Evolutionary conservation across 192 early-diverging fungal species (phyloP).

Genomic region (Rhizophagus sp.): DNA sequence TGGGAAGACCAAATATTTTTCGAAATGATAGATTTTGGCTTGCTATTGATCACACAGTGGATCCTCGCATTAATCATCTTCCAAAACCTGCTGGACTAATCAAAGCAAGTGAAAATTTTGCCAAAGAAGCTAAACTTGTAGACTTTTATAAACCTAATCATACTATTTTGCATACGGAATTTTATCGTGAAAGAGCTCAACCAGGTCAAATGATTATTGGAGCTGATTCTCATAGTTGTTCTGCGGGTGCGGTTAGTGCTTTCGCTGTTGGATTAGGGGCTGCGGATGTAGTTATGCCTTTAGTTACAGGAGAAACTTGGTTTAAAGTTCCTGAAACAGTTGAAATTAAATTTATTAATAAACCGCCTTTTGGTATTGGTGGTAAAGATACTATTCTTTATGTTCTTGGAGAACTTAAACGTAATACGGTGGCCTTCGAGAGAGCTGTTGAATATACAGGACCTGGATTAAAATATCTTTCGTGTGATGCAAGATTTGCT

Average conservation of each 20-base stretch:
- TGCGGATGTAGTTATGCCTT: constrained; percentile 81
- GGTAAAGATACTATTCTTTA: constrained; percentile 83
- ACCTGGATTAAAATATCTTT: constrained; percentile 74
- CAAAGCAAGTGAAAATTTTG: constrained; percentile 62
- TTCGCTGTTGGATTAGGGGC: constrained; percentile 81
- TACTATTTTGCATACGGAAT: constrained; percentile 83
- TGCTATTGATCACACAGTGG: constrained; percentile 76
- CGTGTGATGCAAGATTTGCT: constrained; percentile 81
- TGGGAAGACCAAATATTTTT: constrained; percentile 75
- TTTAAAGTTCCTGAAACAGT: constrained; percentile 82
- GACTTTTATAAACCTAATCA: constrained; percentile 78
- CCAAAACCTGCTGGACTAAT: constrained; percentile 70
- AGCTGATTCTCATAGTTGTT: constrained; percentile 82
- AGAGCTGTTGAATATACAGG: constrained; percentile 80
- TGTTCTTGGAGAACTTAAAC: constrained; percentile 79
- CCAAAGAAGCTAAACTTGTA: constrained; percentile 69
- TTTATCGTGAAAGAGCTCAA: constrained; percentile 81
- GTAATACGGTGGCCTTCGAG: constrained; percentile 81
- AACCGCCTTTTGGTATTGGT: constrained; percentile 76
- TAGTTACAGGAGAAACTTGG: constrained; percentile 82
- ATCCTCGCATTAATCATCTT: constrained; percentile 73
- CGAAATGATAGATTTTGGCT: constrained; percentile 84
- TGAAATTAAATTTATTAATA: constrained; percentile 72
- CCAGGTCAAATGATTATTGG: constrained; percentile 80
- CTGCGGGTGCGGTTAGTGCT: constrained; percentile 75